phyloP scores from a whole-genome alignment of 176 grass and related monocot species.

The Avena sativa region DNA sequence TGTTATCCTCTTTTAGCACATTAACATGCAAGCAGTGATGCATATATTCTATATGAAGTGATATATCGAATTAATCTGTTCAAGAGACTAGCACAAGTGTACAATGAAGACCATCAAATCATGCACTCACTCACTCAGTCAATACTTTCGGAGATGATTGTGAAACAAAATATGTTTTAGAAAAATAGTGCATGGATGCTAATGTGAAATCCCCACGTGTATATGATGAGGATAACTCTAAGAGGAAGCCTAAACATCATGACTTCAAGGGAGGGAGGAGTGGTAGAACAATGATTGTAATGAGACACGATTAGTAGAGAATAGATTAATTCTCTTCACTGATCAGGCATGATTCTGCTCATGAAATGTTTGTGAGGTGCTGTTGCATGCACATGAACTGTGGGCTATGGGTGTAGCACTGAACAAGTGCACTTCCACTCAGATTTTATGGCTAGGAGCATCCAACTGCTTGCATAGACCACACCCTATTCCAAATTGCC shows the following conservation, averaged over 20 bases:
- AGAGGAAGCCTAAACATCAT: not conserved
- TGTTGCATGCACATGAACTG: too few relatives aligned
- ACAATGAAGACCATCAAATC: not conserved
- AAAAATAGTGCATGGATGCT: not conserved
- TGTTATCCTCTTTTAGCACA: not conserved
- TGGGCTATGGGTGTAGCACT: too few relatives aligned
- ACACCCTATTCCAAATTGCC: too few relatives aligned
- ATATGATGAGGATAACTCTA: not conserved
- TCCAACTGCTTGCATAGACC: too few relatives aligned
- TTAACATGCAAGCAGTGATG: slow-evolving; percentile 1
- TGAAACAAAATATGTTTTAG: not conserved
- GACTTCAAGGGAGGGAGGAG: not conserved
- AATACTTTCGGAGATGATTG: not conserved
- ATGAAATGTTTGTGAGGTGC: too few relatives aligned
- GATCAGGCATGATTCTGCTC: too few relatives aligned
- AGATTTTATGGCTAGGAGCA: too few relatives aligned
- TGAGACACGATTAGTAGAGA: not conserved
- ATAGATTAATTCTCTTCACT: not conserved
- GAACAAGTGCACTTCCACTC: too few relatives aligned
- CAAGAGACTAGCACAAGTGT: not conserved
- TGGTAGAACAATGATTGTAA: not conserved
- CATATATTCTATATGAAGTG: slow-evolving; percentile 14
- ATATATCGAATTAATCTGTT: not conserved
- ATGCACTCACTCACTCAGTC: not conserved
- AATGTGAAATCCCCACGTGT: not conserved